Percentiles rank a stretch among this genome's conserved stretches.
These are phyloP conservation scores for Salvia hispanica DNA, from an alignment of 257 asterid species.

Conservation along the genomic window DNA sequence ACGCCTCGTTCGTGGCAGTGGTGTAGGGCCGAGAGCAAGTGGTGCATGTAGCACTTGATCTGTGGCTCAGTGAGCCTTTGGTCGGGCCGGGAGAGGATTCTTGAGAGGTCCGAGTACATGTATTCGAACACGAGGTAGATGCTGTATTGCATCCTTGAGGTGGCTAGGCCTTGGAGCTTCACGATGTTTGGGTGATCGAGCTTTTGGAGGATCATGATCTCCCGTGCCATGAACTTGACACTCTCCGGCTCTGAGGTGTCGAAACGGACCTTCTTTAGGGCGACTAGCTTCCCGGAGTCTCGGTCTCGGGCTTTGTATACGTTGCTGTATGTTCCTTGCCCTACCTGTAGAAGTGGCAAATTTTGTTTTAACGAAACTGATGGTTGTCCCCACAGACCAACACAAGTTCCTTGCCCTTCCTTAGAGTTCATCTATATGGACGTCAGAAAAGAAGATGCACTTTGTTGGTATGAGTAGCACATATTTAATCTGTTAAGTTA, in stretches of 20 bases:
- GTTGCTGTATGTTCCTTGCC: slow-evolving; percentile 84
- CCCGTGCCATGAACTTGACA: slow-evolving; percentile 88
- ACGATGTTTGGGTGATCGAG: slow-evolving; percentile 78
- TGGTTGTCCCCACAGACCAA: background rate
- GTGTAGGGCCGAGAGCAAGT: slow-evolving; percentile 69
- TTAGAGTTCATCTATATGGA: too few relatives aligned
- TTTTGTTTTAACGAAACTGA: too few relatives aligned
- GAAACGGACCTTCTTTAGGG: slow-evolving; percentile 76
- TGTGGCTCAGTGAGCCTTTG: slow-evolving; percentile 73
- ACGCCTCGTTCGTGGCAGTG: slow-evolving; percentile 84
- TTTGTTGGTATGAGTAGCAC: too few relatives aligned
- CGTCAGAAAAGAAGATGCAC: too few relatives aligned
- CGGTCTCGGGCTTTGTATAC: slow-evolving; percentile 78
- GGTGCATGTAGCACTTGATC: slow-evolving; percentile 77
- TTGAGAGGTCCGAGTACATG: slow-evolving; percentile 67
- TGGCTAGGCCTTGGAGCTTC: slow-evolving; percentile 83
- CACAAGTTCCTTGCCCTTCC: background rate
- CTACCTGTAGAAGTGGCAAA: slow-evolving; percentile 42
- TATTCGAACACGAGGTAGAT: slow-evolving; percentile 72
- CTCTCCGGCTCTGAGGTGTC: slow-evolving; percentile 87
- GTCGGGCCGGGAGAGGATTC: slow-evolving; percentile 56
- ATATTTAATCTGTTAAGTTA: too few relatives aligned
- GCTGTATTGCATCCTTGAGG: slow-evolving; percentile 92
- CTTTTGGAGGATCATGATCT: slow-evolving; percentile 62
- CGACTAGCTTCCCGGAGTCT: slow-evolving; percentile 64